Evolutionary conservation across 441 rosid species (phyloP).

Genomic region (Populus hybrid): DNA sequence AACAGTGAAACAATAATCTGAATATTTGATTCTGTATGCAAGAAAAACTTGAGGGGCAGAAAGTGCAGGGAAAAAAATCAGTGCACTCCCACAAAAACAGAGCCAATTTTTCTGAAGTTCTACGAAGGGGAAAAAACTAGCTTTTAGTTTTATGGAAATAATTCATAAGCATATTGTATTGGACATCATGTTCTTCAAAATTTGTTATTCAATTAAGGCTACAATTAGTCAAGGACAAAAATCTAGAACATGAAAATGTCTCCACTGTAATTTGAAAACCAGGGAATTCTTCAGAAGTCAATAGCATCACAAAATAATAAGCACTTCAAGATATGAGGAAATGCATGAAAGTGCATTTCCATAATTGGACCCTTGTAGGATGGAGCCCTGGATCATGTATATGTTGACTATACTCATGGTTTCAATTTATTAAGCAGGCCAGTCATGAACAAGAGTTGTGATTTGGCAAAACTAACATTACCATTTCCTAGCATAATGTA

Average conservation of each 20-base stretch:
- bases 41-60: background rate
- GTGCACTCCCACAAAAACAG: background rate
- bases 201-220: background rate
- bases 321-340: background rate
- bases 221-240: background rate
- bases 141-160: background rate
- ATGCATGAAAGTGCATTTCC: background rate
- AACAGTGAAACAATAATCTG: conserved; percentile 13
- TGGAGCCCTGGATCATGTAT: background rate
- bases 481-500: background rate
- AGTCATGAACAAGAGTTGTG: background rate
- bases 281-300: background rate
- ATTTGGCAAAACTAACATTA: background rate
- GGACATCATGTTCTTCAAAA: background rate
- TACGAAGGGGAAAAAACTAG: background rate
- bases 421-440: background rate
- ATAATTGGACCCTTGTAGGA: background rate
- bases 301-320: background rate
- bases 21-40: background rate
- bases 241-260: background rate
- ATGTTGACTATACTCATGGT: background rate
- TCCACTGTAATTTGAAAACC: background rate
- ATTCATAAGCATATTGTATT: background rate
- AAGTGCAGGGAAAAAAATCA: background rate
- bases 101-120: background rate